A percentile compares a stretch with the other conserved stretches of the same genome.
Conservation (phyloP, 306 rosid genomes). For the Prunus campanulata region DNA sequence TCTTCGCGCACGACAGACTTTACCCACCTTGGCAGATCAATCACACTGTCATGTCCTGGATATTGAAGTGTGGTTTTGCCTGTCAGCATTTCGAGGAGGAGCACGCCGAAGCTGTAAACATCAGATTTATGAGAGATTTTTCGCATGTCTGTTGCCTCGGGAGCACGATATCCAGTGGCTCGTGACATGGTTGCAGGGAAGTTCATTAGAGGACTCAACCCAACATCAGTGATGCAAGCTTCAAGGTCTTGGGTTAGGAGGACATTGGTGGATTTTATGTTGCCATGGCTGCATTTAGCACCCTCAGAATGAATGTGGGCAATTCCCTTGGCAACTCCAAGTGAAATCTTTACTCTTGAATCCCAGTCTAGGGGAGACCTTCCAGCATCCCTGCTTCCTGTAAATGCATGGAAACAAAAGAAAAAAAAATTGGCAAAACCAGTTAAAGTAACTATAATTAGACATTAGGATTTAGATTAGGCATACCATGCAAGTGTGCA, state of each 20-base stretch:
- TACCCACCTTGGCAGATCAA: conserved; percentile 88
- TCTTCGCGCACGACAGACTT: conserved; percentile 81
- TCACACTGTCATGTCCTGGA: conserved; percentile 54
- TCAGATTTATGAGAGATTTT: conserved; percentile 66
- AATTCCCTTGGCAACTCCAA: conserved; percentile 62
- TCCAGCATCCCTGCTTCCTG: conserved; percentile 58
- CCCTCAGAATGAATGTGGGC: conserved; percentile 62
- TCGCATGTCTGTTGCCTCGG: conserved; percentile 57
- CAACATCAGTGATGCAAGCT: conserved; percentile 58
- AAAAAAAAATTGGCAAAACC: neutral
- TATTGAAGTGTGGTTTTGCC: conserved; percentile 56
- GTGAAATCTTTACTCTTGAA: conserved; percentile 57
- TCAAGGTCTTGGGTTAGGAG: conserved; percentile 63
- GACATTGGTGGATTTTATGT: conserved; percentile 73
- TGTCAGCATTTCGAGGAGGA: conserved; percentile 76
- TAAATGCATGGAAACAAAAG: neutral
- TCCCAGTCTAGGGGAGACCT: conserved; percentile 69
- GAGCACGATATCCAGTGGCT: conserved; percentile 61
- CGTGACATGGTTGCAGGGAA: conserved; percentile 55
- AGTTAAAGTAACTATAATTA: neutral
- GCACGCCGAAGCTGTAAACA: conserved; percentile 74
- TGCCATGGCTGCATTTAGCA: conserved; percentile 65
- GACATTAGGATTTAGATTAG: conserved; percentile 5
- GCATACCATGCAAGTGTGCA: conserved; percentile 66
- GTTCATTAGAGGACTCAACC: conserved; percentile 55